Conservation (phyloP, 352 stramenopile species). For the Phytophthora niederhauseri region DNA sequence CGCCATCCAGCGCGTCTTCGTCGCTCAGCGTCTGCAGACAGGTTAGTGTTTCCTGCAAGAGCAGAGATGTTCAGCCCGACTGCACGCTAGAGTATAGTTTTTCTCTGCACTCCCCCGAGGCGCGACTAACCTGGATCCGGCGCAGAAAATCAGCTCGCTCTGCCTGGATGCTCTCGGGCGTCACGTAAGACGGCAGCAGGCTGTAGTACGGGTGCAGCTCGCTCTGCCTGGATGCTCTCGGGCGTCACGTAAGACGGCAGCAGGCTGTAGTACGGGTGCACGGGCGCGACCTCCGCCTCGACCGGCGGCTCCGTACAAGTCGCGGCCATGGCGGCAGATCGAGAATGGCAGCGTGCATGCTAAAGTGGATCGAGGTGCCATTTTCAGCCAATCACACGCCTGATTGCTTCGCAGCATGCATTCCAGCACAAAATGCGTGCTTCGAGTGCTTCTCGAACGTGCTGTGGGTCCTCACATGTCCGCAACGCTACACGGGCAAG, state of each 20-base stretch:
- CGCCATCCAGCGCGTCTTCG: not conserved
- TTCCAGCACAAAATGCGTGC: conserved; percentile 10
- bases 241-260: conserved; percentile 63
- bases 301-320: not conserved
- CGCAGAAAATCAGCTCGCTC: conserved; percentile 53
- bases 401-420: conserved; percentile 20
- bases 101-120: not conserved
- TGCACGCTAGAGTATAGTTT: not conserved
- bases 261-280: conserved; percentile 65
- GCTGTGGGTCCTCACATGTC: not conserved
- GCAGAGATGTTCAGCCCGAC: not conserved
- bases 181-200: conserved; percentile 65
- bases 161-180: conserved; percentile 36
- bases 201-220: conserved; percentile 69
- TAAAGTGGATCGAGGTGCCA: not conserved
- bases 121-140: conserved; percentile 40
- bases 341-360: conserved; percentile 10
- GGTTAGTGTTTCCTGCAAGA: conserved; percentile 43
- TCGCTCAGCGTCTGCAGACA: conserved; percentile 38
- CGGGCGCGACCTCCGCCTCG: not conserved
- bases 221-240: conserved; percentile 45
- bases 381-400: conserved; percentile 25
- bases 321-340: conserved; percentile 16
- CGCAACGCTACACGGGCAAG: not conserved
- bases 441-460: conserved; percentile 2